Evolutionary conservation across 2,329 filamentous ascomycete species (phyloP).

Genomic region (Stagonosporopsis rhizophila): DNA sequence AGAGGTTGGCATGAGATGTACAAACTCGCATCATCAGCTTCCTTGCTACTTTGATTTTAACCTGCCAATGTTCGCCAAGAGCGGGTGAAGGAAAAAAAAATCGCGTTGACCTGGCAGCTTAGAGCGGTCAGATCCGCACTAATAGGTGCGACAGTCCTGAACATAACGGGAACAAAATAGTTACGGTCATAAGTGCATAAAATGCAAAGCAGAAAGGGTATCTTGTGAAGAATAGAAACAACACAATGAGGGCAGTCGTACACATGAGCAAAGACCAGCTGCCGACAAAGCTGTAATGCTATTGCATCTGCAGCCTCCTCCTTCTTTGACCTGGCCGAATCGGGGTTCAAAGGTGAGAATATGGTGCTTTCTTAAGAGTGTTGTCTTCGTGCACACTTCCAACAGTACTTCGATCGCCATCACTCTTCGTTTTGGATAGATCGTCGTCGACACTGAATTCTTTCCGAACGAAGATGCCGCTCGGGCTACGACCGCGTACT

Average conservation of each 20-base stretch:
- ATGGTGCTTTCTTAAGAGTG: constrained; percentile 20
- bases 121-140: background rate
- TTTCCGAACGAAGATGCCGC: constrained; percentile 29
- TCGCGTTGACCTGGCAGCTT: background rate
- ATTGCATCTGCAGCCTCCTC: background rate
- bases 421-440: constrained; percentile 13
- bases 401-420: constrained; percentile 17
- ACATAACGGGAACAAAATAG: background rate
- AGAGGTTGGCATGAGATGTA: background rate
- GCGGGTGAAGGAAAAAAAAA: background rate
- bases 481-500: constrained; percentile 18
- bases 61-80: background rate
- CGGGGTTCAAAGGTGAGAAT: constrained; percentile 22
- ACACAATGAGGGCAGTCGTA: background rate
- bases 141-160: background rate
- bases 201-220: constrained; percentile 2
- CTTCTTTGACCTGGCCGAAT: background rate
- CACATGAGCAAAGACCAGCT: background rate
- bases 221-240: background rate
- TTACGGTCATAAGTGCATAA: background rate
- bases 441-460: constrained; percentile 28
- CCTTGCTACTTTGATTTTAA: background rate
- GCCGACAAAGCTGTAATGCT: background rate
- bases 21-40: background rate
- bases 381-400: constrained; percentile 22